A percentile compares a stretch with the other conserved stretches of the same genome.
These are phyloP conservation scores for Aspergillus mulundensis DNA, from an alignment of 495 filamentous ascomycete species.

Conservation along the genomic window DNA sequence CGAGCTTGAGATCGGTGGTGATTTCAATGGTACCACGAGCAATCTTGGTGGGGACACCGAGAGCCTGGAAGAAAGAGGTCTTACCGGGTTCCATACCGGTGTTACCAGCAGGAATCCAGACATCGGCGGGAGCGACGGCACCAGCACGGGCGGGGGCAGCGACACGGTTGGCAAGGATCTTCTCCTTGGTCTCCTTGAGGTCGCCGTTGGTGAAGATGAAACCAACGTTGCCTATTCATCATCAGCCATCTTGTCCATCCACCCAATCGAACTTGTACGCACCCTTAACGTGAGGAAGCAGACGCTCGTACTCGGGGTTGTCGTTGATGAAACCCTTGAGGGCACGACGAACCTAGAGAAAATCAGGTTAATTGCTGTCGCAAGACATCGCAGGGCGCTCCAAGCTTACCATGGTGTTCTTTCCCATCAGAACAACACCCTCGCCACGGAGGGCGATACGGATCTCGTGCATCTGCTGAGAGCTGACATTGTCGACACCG, in stretches of 20 bases:
- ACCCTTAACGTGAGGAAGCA: conserved; percentile 91
- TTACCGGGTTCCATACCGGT: conserved; percentile 99
- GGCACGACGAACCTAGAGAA: conserved; percentile 78
- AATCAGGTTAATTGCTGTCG: conserved; percentile 15
- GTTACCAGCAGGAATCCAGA: conserved; percentile 92
- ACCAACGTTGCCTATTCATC: conserved; percentile 73
- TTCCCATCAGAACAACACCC: conserved; percentile 97
- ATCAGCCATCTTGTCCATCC: background rate
- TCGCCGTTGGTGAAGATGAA: conserved; percentile 99
- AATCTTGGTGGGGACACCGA: conserved; percentile 99
- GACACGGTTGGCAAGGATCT: conserved; percentile 94
- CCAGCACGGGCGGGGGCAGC: conserved; percentile 95
- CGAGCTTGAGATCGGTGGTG: conserved; percentile 93
- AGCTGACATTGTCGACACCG: conserved; percentile 91
- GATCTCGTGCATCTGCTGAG: conserved; percentile 99
- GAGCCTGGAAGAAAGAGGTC: conserved; percentile 99
- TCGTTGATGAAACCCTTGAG: conserved; percentile 92
- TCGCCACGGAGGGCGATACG: conserved; percentile 80
- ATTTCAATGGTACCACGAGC: conserved; percentile 99
- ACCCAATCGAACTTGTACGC: conserved; percentile 9
- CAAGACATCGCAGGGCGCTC: background rate
- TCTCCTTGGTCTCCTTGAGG: conserved; percentile 84
- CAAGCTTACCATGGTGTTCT: conserved; percentile 94
- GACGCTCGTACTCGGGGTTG: conserved; percentile 92
- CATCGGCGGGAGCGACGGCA: conserved; percentile 87